These are phyloP conservation scores for Tylopilus vinaceipallidus DNA, from an alignment of 768 basidiomycete species.

Conservation along the genomic window DNA sequence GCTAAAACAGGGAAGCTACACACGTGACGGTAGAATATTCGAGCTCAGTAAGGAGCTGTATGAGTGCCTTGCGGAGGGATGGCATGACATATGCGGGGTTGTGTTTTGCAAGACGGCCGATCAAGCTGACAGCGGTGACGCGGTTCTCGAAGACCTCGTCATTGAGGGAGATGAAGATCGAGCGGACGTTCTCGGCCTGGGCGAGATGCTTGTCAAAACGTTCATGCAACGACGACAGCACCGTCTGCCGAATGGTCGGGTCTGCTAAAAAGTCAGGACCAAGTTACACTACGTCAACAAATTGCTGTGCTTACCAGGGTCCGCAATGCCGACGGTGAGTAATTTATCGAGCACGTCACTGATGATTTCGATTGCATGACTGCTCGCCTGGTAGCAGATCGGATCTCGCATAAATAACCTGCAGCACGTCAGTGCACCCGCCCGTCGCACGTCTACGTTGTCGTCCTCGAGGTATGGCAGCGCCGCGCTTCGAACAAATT, in stretches of 20 bases:
- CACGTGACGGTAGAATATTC: constrained; percentile 90
- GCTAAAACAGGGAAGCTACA: constrained; percentile 35
- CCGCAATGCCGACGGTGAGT: constrained; percentile 91
- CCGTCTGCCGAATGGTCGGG: constrained; percentile 78
- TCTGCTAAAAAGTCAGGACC: constrained; percentile 42
- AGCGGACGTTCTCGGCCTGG: constrained; percentile 97
- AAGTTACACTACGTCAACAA: constrained; percentile 4
- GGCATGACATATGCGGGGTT: constrained; percentile 99
- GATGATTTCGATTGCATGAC: constrained; percentile 94
- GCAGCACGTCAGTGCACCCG: constrained; percentile 91
- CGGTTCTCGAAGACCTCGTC: constrained; percentile 96
- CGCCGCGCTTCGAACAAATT: constrained; percentile 90
- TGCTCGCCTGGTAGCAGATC: constrained; percentile 94
- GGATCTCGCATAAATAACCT: constrained; percentile 91
- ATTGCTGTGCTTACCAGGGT: constrained; percentile 65
- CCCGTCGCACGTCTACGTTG: constrained; percentile 78
- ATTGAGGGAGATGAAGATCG: constrained; percentile 94
- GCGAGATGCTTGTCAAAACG: constrained; percentile 96
- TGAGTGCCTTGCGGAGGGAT: constrained; percentile 89
- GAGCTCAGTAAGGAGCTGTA: constrained; percentile 93
- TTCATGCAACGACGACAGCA: constrained; percentile 83
- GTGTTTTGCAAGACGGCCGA: constrained; percentile 90
- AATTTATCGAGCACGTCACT: constrained; percentile 98
- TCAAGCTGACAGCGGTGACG: constrained; percentile 84
- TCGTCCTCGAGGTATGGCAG: constrained; percentile 95